These are phyloP conservation scores for Curvularia hawaiiensis DNA, from an alignment of 2,329 filamentous ascomycete genomes.

Conservation along the genomic window DNA sequence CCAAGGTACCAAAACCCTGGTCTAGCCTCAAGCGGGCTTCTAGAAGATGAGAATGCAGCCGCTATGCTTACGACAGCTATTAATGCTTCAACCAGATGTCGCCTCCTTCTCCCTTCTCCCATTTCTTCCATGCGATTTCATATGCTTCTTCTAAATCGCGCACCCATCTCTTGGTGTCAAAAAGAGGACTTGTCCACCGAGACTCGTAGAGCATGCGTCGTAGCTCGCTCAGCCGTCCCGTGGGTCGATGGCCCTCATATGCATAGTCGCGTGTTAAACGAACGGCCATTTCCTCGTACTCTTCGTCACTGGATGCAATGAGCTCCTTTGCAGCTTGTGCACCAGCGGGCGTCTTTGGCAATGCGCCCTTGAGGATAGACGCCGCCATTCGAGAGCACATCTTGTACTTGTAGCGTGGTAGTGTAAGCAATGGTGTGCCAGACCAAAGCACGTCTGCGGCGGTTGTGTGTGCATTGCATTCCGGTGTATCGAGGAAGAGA, in stretches of 20 bases:
- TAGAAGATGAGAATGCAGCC: constrained; percentile 3
- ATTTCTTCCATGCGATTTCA: constrained; percentile 83
- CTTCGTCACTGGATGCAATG: constrained; percentile 75
- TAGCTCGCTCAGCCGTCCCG: constrained; percentile 76
- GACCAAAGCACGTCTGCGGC: constrained; percentile 97
- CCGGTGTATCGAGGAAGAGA: constrained; percentile 93
- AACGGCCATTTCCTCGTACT: constrained; percentile 73
- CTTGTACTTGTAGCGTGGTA: constrained; percentile 93
- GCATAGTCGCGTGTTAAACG: constrained; percentile 39
- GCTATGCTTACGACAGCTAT: constrained; percentile 5
- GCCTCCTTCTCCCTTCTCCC: constrained; percentile 84
- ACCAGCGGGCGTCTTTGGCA: constrained; percentile 75
- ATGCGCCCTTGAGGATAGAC: constrained; percentile 86
- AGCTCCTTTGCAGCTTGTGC: constrained; percentile 72
- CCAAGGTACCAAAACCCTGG: background rate
- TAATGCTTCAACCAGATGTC: constrained; percentile 76
- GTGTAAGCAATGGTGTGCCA: constrained; percentile 87
- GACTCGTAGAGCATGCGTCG: constrained; percentile 81
- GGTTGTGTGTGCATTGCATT: constrained; percentile 98
- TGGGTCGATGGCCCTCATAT: constrained; percentile 40
- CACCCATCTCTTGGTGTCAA: constrained; percentile 92
- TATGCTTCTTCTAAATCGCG: constrained; percentile 87
- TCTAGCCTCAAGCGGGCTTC: constrained; percentile 5
- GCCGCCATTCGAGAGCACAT: constrained; percentile 99
- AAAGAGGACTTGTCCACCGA: constrained; percentile 85